Conservation (phyloP, 1,139 yeast species). For the Pichia cactophila region DNA sequence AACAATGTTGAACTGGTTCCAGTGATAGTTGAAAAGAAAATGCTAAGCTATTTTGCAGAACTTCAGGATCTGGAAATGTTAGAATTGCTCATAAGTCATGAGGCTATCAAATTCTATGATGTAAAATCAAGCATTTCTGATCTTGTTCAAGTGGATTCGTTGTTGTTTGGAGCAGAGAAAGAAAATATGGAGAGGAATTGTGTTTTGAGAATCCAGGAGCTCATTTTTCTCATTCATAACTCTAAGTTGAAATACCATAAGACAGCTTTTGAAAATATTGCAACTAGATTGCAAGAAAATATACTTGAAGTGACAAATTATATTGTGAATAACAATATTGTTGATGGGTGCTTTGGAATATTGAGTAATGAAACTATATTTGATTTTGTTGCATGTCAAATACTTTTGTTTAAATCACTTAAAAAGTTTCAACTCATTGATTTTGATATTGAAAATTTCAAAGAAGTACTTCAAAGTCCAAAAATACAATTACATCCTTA, state of each 20-base stretch:
- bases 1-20: conserved; percentile 19
- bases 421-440: background rate
- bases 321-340: background rate
- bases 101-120: conserved; percentile 11
- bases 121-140: conserved; percentile 8
- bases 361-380: conserved; percentile 18
- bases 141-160: conserved; percentile 13
- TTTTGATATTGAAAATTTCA: background rate
- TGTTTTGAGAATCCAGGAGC: conserved; percentile 16
- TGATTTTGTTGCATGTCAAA: conserved; percentile 15
- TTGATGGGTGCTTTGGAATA: conserved; percentile 25
- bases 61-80: background rate
- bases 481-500: conserved; percentile 7
- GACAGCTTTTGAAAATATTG: background rate
- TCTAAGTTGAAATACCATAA: background rate
- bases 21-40: conserved; percentile 28
- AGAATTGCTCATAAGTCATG: conserved; percentile 9
- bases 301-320: conserved; percentile 2
- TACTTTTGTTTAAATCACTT: conserved; percentile 6
- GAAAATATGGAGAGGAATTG: conserved; percentile 43
- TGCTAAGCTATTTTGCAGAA: conserved; percentile 18
- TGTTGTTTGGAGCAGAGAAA: conserved; percentile 44
- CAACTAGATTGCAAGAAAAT: background rate
- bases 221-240: conserved; percentile 9
- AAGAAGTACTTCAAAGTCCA: background rate